phyloP scores from a whole-genome alignment of 1,284 basidiomycete species.

The Omphalotus olearius region DNA sequence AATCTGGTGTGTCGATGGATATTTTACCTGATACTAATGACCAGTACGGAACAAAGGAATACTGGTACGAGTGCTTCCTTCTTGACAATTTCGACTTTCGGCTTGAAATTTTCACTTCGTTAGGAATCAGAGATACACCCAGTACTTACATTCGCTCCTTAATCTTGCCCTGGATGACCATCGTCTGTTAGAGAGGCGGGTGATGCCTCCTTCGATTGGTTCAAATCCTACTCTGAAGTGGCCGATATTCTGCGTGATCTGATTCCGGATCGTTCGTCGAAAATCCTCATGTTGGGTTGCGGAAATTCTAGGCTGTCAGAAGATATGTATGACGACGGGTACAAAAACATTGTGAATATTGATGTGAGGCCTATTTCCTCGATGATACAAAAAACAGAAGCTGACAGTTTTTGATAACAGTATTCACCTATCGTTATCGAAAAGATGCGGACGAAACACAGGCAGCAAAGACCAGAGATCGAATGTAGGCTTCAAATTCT shows the following conservation, averaged over 20 bases:
- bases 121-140: conserved; percentile 69
- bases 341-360: conserved; percentile 78
- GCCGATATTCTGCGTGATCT: conserved; percentile 53
- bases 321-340: conserved; percentile 90
- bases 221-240: conserved; percentile 72
- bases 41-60: conserved; percentile 70
- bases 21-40: conserved; percentile 65
- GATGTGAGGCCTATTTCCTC: conserved; percentile 53
- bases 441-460: conserved; percentile 71
- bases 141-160: conserved; percentile 26
- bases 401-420: conserved; percentile 31
- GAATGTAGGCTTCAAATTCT: conserved; percentile 48
- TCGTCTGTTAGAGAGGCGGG: conserved; percentile 48
- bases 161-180: conserved; percentile 1
- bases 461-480: conserved; percentile 61
- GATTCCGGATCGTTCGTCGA: conserved; percentile 60
- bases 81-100: neutral
- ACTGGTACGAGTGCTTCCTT: conserved; percentile 43
- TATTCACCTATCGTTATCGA: conserved; percentile 81
- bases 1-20: conserved; percentile 18
- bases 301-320: conserved; percentile 83
- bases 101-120: no score
- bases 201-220: conserved; percentile 81
- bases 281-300: conserved; percentile 87
- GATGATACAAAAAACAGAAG: conserved; percentile 6